phyloP scores from a whole-genome alignment of 768 basidiomycete species.

The Psilocybe azurescens region DNA sequence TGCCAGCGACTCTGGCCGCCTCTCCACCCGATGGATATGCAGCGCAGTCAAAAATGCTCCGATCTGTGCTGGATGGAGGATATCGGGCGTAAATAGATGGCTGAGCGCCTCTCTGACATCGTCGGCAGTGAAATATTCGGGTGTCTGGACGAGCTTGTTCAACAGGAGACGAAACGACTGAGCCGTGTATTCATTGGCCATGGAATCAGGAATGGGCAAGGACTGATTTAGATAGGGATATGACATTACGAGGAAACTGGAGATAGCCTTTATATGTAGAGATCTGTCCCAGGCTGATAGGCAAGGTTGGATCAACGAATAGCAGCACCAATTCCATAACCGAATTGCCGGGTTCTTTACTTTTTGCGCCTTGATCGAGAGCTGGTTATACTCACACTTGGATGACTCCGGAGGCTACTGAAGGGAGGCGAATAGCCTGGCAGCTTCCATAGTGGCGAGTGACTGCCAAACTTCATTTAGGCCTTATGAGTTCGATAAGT shows the following conservation, averaged over 20 bases:
- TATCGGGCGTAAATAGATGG: constrained; percentile 72
- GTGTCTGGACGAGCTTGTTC: constrained; percentile 78
- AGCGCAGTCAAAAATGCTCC: constrained; percentile 91
- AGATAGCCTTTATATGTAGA: not conserved
- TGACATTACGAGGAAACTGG: not conserved
- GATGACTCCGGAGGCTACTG: too few relatives aligned
- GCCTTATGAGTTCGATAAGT: not conserved
- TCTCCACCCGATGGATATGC: constrained; percentile 80
- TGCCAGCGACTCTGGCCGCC: constrained; percentile 75
- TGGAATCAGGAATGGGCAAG: not conserved
- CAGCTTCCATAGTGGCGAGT: not conserved
- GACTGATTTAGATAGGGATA: constrained; percentile 3
- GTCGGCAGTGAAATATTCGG: constrained; percentile 78
- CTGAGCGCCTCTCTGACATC: constrained; percentile 79
- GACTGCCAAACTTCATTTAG: not conserved
- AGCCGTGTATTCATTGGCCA: constrained; percentile 30
- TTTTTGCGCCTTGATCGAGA: not conserved
- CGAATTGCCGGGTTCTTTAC: not conserved
- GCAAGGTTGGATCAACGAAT: not conserved
- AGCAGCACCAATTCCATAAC: constrained; percentile 4
- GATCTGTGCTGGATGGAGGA: constrained; percentile 73
- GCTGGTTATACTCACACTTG: too few relatives aligned
- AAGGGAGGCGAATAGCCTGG: not conserved
- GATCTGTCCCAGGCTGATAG: constrained; percentile 3
- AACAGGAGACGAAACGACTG: constrained; percentile 78